Conservation (phyloP, 495 filamentous ascomycete genomes). For the Hyphodiscus hymeniophilus region DNA sequence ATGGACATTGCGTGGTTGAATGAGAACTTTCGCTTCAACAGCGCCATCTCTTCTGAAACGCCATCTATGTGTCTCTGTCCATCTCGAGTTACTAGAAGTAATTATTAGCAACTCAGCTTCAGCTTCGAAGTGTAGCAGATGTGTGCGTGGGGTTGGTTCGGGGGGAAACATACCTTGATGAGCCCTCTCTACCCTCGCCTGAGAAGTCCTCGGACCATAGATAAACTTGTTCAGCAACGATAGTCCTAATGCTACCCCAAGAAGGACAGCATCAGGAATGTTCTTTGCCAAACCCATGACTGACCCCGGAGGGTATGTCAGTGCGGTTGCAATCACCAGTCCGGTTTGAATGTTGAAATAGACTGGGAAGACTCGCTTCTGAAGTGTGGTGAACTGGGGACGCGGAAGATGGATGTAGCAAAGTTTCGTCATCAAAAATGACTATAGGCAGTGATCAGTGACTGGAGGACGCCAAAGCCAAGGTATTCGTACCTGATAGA, state of each 20-base stretch:
- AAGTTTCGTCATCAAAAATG: conserved; percentile 69
- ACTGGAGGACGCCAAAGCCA: not conserved
- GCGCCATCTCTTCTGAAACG: conserved; percentile 58
- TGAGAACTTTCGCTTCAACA: conserved; percentile 70
- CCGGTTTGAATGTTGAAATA: conserved; percentile 78
- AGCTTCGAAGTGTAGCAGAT: too few relatives aligned
- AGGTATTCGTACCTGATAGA: conserved; percentile 55
- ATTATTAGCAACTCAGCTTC: too few relatives aligned
- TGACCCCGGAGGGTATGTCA: conserved; percentile 63
- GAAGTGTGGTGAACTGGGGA: conserved; percentile 70
- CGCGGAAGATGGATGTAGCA: conserved; percentile 66
- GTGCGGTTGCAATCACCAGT: conserved; percentile 58
- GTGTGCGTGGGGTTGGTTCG: too few relatives aligned
- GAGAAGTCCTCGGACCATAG: conserved; percentile 61
- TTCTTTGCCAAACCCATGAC: conserved; percentile 43
- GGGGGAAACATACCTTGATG: conserved; percentile 54
- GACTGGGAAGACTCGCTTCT: conserved; percentile 67
- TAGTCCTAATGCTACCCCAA: conserved; percentile 38
- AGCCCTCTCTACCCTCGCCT: conserved; percentile 62
- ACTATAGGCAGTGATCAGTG: conserved; percentile 31
- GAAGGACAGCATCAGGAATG: conserved; percentile 53
- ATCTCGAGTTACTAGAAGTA: conserved; percentile 56
- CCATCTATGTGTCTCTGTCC: conserved; percentile 47
- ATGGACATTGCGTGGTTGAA: conserved; percentile 69
- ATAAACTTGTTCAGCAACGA: conserved; percentile 56